Conservation (phyloP, 176 grass and related monocot species). For the Poa annua region DNA sequence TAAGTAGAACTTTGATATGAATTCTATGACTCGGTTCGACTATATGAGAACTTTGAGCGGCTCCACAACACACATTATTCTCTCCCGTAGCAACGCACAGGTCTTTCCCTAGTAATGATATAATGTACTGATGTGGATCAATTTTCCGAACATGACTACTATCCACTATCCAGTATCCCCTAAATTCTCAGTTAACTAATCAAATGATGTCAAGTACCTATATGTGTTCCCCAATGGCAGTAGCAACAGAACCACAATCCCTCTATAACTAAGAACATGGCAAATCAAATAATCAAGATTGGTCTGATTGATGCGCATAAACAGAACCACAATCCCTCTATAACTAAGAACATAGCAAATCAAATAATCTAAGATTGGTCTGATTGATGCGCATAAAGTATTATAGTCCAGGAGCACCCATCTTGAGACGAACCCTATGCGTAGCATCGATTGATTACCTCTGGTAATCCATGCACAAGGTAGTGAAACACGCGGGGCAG, state of each 20-base stretch:
- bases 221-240: background rate
- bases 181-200: background rate
- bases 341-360: background rate
- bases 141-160: background rate
- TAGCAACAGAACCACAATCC: background rate
- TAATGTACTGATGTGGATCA: background rate
- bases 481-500: conserved; percentile 89
- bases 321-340: no score
- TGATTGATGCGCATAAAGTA: background rate
- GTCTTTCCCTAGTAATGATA: no score
- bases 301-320: background rate
- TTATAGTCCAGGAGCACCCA: background rate
- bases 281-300: background rate
- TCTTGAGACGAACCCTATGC: background rate
- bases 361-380: background rate
- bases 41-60: no score
- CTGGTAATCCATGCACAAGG: conserved; percentile 88
- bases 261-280: background rate
- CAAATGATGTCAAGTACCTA: background rate
- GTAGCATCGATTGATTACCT: conserved; percentile 53
- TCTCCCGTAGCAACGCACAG: no score
- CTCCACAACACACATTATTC: no score
- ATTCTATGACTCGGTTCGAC: no score
- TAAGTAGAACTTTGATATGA: no score
- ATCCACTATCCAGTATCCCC: background rate